Evolutionary conservation across 768 basidiomycete species (phyloP), one percentile per base, ranked within the genome.

Genomic region (Pisolithus marmoratus): DNA sequence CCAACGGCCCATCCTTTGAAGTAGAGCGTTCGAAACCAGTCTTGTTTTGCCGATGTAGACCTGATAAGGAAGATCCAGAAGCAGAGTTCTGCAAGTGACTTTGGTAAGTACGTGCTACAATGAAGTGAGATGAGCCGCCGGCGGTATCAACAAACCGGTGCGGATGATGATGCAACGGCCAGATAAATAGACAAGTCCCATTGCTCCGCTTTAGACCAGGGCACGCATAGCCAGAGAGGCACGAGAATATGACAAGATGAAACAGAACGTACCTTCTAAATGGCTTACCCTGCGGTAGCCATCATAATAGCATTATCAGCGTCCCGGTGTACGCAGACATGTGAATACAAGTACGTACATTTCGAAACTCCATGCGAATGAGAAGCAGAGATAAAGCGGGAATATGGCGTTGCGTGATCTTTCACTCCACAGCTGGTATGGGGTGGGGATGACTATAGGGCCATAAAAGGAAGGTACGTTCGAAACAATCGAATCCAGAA

Each of bases 61-160:
- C 86, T 86, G 46, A 91, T 72, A 36, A 93, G 78, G 71, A 89
- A 93, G 12, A 91, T 69, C 90, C 90, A 92, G 64, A 93, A 93
- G 60, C 87, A 92, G 0, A 92, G 74, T 59, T 93, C 90, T 90
- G 34, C 29, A 11, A 17, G 12, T 14, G n/a, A 38, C 9, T 11
- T 19, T 41, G 14, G 34, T 34, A 15, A 34, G 34, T 12, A 34
- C 4, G 34, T 34, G 12, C 12, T 34, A 34, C 5, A 1, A 12
- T 34, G 11, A 34, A 15, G 14, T 15, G 34, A 34, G 34, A 15
- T 34, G 14, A 34, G 12, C 34, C 34, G 12, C 34, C 34, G 15
- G 34, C 5, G 5, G 12, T 15, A 34, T 34, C 34, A 34, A 15
- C 15, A 34, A 34, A 7, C n/a, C 42, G 23, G 20, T 26, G 31